phyloP scores from a whole-genome alignment of 2,329 filamentous ascomycete species.

The Fusarium albidum region DNA sequence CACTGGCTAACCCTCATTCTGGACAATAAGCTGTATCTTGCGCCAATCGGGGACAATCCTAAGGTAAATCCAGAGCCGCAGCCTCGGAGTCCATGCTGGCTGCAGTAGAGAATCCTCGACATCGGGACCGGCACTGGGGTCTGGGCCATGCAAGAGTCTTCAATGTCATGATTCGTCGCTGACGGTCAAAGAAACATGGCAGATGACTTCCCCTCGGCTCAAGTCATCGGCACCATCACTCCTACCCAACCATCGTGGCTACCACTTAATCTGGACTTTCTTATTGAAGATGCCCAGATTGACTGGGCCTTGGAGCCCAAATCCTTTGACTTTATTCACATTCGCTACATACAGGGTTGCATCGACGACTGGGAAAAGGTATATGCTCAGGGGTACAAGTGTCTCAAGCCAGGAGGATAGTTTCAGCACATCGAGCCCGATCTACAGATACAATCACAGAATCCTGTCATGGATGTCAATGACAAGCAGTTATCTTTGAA shows the following conservation, averaged over 20 bases:
- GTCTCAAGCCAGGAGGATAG: constrained; percentile 37
- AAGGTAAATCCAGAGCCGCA: constrained; percentile 5
- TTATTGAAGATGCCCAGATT: constrained; percentile 46
- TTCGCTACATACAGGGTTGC: constrained; percentile 41
- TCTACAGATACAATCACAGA: constrained; percentile 29
- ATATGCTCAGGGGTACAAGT: constrained; percentile 27
- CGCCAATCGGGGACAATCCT: constrained; percentile 25
- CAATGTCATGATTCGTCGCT: rapidly evolving
- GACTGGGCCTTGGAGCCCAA: constrained; percentile 53
- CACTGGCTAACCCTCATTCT: constrained; percentile 37
- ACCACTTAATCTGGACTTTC: constrained; percentile 48
- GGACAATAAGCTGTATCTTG: constrained; percentile 29
- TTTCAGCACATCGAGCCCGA: constrained; percentile 39
- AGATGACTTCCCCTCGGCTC: constrained; percentile 34
- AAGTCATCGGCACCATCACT: constrained; percentile 30
- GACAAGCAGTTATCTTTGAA: constrained; percentile 18
- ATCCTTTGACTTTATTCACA: constrained; percentile 45
- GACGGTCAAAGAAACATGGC: constrained; percentile 23
- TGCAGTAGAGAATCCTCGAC: constrained; percentile 20
- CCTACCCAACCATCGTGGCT: constrained; percentile 35
- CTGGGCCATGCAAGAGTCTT: constrained; percentile 31
- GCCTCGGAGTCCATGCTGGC: not conserved
- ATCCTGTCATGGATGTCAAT: constrained; percentile 6
- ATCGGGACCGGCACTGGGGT: constrained; percentile 35
- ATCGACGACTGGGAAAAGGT: constrained; percentile 43